Evolutionary conservation across 495 filamentous ascomycete genomes (phyloP), one percentile per base, ranked within the genome.

Genomic region (Aspergillus heteromorphus): DNA sequence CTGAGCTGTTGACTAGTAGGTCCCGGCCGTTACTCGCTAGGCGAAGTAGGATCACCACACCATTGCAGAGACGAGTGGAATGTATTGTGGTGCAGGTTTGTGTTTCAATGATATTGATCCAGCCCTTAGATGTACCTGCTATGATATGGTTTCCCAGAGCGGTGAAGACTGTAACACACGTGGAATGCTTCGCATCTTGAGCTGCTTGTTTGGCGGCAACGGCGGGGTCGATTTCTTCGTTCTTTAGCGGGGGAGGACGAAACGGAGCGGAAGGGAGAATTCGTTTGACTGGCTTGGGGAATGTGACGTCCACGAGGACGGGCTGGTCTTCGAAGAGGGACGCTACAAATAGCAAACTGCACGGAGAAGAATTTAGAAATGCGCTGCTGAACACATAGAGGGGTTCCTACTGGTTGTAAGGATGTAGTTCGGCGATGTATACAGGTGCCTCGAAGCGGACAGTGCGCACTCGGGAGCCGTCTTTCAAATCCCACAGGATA

Each of bases 241-340:
- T 81, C 36, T 80, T 71, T 41, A 80, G 68, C 21, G 74, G 58
- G 31, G 76, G 72, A 4, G 81, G 72, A 49, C 91, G 81, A 63
- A 85, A 86, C 6, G 91, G 91, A 0, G 86, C 86, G 10, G 90
- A 92, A 43, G 92, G 87, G 23, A 97, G 84, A 36, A 82, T 78
- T 54, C 84, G 81, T 66, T 90, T 92, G 41, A 85, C 71, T 20
- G 88, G 84, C 49, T 75, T 77, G 9, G 78, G 61, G 17, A 79
- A 76, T 29, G 82, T 86, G 31, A 92, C 75, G 63, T 96, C 90
- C 57, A 96, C 91, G 9, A 97, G 81, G 38, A 90, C 75, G 4
- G 93, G 92, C 53, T 90, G 84, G 58, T 96, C 91, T 75, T 97
- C 95, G 67, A 92, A 97, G 14, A 97, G 79, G 4, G 92, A 91